Percentiles rank a stretch among this genome's conserved stretches.
phyloP scores from a whole-genome alignment of 2,329 filamentous ascomycete genomes.

The Trichoderma koningii region DNA sequence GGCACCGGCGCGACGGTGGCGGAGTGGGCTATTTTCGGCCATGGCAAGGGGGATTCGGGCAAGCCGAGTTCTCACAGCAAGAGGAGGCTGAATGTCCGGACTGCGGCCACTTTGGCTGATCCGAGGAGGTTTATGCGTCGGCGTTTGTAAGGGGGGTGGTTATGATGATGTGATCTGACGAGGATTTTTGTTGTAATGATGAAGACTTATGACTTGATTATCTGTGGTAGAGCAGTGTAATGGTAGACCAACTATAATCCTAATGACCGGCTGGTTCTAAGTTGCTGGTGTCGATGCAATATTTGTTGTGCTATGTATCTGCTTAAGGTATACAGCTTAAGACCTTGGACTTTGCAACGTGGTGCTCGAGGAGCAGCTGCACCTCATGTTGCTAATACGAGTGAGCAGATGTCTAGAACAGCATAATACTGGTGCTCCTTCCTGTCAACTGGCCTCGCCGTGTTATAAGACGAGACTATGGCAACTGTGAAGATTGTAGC shows the following conservation, averaged over 20 bases:
- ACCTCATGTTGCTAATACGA: too few species aligned
- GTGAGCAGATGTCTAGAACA: too few species aligned
- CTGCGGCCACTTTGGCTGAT: constrained; percentile 12
- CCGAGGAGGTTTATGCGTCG: constrained; percentile 9
- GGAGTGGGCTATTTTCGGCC: constrained; percentile 30
- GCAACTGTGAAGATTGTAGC: background rate
- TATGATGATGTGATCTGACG: constrained; percentile 2
- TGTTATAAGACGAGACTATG: background rate
- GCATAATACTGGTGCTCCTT: background rate
- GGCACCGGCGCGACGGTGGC: constrained; percentile 31
- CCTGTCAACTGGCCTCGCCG: background rate
- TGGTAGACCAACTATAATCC: background rate
- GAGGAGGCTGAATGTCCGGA: constrained; percentile 10
- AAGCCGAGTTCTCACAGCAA: background rate
- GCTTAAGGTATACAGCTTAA: too few species aligned
- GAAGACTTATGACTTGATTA: constrained; percentile 2
- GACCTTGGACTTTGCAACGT: too few species aligned
- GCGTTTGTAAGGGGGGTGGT: background rate
- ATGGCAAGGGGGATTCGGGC: constrained; percentile 1
- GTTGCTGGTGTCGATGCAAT: background rate
- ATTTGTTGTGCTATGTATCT: too few species aligned
- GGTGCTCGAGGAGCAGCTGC: too few species aligned
- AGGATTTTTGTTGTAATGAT: constrained; percentile 1
- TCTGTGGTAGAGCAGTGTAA: constrained; percentile 4
- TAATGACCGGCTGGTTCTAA: too few species aligned